Percentiles rank a stretch among this genome's conserved stretches.
Evolutionary conservation across 805 yeast species (phyloP).

Genomic region (Candida sphagnicola): DNA sequence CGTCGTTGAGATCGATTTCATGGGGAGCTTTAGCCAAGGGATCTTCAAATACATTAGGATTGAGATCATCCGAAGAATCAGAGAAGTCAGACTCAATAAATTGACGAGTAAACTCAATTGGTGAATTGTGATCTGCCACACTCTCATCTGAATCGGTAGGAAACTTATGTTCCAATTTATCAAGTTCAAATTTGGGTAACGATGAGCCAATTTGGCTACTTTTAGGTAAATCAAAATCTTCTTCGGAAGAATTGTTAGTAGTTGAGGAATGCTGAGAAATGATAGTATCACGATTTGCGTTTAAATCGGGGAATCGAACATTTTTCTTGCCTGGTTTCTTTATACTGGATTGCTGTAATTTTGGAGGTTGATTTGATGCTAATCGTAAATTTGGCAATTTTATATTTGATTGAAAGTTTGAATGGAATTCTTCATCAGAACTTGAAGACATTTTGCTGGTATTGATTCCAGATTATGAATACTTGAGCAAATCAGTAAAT

Average conservation of each 20-base stretch:
- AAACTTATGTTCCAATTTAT: constrained; percentile 3
- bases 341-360: background rate
- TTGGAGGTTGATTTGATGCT: background rate
- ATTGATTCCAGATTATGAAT: too few species aligned
- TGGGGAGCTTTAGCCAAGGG: background rate
- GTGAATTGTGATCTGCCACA: constrained; percentile 10
- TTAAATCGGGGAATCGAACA: constrained; percentile 26
- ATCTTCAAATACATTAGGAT: background rate
- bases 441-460: constrained; percentile 14
- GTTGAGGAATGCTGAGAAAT: constrained; percentile 23
- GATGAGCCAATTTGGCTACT: constrained; percentile 7
- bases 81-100: constrained; percentile 4
- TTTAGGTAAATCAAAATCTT: constrained; percentile 6
- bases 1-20: background rate
- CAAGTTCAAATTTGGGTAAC: constrained; percentile 22
- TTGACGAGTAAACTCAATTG: background rate
- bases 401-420: constrained; percentile 22
- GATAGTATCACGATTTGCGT: constrained; percentile 22
- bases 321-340: constrained; percentile 17
- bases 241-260: constrained; percentile 17
- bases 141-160: constrained; percentile 6
- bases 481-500: too few species aligned
- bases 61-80: constrained; percentile 3
- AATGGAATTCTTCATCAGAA: constrained; percentile 27
- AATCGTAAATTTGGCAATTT: constrained; percentile 25